Evolutionary conservation across 2,329 filamentous ascomycete species (phyloP), one percentile per base, ranked within the genome.

Genomic region (Bipolaris cookei): DNA sequence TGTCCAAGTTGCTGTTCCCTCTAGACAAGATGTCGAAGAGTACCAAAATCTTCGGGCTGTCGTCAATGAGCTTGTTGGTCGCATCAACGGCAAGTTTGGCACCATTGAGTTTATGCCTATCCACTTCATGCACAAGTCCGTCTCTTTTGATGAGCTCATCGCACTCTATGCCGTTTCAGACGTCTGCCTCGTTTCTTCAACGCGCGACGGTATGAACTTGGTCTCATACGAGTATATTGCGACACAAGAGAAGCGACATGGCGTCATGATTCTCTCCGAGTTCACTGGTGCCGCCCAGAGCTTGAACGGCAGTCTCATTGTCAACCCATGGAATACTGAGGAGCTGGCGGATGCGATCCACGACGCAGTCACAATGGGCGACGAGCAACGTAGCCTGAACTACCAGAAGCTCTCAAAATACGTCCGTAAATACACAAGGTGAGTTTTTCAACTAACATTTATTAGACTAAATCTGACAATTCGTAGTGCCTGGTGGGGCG

Each of bases 61-160:
- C 3, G 93, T 97, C 73, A 99, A 98, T 76, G 95, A 99, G 80
- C 85, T 98, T 10, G 94, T 98, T 13, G 95, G 95, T 35, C 87
- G 94, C 59, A 98, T 99, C 80, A 99, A 99, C 74, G 95, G 95
- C 72, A 92, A 91, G 74, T 98, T 97, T 72, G 93, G 94, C 75
- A 97, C 93, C 30, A 90, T 98, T 71, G 94, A 98, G 77, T 98
- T 97, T 80, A 97, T 96, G 90, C 95, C 95, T 1, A 98, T 99
- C 68, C 95, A 98, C 78, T 98, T 97, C 81, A 88, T 98, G 70
- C 95, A 98, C 81, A 96, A 97, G 80, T 96, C 91, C 4, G 92
- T 98, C 72, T 88, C 88, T 46, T 97, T 98, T 68, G 92, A 97
- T 67, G 95, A 98, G 79, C 86, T 99, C 34, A 93, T 96, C 47